Evolutionary conservation across 257 asterid genomes (phyloP).

Genomic region (Nicotiana sylvestris): DNA sequence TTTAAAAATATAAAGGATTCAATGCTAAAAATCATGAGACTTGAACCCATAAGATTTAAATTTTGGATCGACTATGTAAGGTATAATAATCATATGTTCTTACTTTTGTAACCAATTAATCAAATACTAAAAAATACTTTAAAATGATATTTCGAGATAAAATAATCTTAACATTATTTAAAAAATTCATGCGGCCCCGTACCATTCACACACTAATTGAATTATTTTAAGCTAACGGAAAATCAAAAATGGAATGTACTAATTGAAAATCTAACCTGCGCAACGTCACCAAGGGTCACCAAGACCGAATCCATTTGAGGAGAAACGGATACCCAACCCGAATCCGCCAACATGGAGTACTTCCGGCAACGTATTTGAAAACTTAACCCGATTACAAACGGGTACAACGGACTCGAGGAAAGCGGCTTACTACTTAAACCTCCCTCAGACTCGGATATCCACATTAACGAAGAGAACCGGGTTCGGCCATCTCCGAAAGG

Average conservation of each 20-base stretch:
- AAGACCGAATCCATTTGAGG: conserved; percentile 47
- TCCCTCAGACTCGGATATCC: conserved; percentile 53
- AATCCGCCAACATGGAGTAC: conserved; percentile 45
- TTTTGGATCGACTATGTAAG: too few species aligned
- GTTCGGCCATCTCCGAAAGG: conserved; percentile 32
- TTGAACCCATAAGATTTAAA: too few species aligned
- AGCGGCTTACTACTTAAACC: not conserved
- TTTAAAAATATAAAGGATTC: too few species aligned
- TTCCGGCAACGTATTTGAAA: conserved; percentile 37
- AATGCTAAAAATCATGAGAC: too few species aligned
- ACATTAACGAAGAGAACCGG: conserved; percentile 39
- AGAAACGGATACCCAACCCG: conserved; percentile 57
- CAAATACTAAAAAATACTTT: too few species aligned
- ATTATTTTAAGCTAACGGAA: not conserved
- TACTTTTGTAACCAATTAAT: not conserved
- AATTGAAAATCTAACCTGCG: conserved; percentile 41
- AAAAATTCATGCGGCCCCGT: too few species aligned
- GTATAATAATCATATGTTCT: not conserved
- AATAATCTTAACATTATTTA: too few species aligned
- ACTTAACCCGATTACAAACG: conserved; percentile 55
- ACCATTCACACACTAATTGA: not conserved
- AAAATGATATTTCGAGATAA: not conserved
- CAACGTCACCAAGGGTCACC: conserved; percentile 72
- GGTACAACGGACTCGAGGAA: conserved; percentile 58
- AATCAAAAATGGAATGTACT: not conserved